phyloP scores from a whole-genome alignment of 2,329 filamentous ascomycete species.

The Colletotrichum viniferum region DNA sequence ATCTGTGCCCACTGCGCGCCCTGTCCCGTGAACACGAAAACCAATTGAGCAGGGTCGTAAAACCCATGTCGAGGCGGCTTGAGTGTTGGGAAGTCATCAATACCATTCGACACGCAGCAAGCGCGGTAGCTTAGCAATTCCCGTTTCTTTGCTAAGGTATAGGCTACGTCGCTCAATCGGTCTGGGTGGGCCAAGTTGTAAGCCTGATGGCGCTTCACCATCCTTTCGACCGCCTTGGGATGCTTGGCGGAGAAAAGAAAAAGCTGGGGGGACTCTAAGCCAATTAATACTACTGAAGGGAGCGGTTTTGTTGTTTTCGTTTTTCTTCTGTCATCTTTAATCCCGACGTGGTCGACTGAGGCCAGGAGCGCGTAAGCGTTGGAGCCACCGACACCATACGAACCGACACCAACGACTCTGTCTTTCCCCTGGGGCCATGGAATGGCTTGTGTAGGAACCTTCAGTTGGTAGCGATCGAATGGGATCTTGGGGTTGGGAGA shows the following conservation, averaged over 20 bases:
- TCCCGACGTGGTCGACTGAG: not conserved
- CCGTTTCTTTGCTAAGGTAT: slow-evolving; percentile 32
- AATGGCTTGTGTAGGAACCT: slow-evolving; percentile 27
- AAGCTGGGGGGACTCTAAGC: not conserved
- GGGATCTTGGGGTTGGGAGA: slow-evolving; percentile 16
- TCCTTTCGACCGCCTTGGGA: slow-evolving; percentile 10
- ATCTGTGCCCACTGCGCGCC: slow-evolving; percentile 22
- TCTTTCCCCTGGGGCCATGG: slow-evolving; percentile 27
- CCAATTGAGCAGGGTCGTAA: slow-evolving; percentile 25
- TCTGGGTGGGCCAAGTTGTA: slow-evolving; percentile 21
- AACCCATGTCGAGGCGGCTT: slow-evolving; percentile 25
- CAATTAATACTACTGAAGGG: not conserved
- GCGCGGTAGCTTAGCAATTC: slow-evolving; percentile 29
- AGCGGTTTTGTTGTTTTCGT: not conserved
- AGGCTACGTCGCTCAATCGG: slow-evolving; percentile 27
- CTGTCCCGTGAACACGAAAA: slow-evolving; percentile 21
- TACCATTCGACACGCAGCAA: slow-evolving; percentile 22
- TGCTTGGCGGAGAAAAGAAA: slow-evolving; percentile 3
- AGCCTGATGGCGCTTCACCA: not conserved
- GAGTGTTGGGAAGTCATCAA: slow-evolving; percentile 1
- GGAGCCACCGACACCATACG: slow-evolving; percentile 36
- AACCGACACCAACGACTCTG: slow-evolving; percentile 37
- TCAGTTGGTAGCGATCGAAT: slow-evolving; percentile 22
- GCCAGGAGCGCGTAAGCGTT: slow-evolving; percentile 7
- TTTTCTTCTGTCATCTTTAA: not conserved